Percentiles rank a stretch among this genome's conserved stretches.
These are phyloP conservation scores for Rosa multiflora DNA, from an alignment of 306 rosid genomes.

Conservation along the genomic window DNA sequence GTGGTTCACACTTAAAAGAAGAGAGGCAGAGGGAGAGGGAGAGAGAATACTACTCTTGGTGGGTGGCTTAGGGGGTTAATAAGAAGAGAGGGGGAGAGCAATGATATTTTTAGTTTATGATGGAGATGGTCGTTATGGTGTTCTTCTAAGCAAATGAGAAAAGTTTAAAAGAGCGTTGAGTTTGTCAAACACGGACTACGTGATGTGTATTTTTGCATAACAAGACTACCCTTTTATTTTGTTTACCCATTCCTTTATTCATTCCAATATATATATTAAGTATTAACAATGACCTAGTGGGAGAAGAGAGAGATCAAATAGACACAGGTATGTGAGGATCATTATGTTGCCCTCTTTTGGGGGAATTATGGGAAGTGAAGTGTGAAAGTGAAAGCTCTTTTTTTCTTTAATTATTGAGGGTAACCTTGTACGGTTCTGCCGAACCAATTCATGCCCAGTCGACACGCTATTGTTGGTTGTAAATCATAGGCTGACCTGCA, in stretches of 20 bases:
- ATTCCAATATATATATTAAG: background rate
- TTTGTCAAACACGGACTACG: conserved; percentile 45
- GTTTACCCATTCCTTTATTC: conserved; percentile 12
- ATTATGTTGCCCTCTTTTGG: conserved; percentile 13
- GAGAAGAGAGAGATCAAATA: conserved; percentile 10
- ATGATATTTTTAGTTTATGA: conserved; percentile 4
- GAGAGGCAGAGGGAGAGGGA: background rate
- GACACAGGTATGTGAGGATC: conserved; percentile 2
- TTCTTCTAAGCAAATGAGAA: conserved; percentile 12
- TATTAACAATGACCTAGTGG: background rate
- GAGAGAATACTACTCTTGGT: conserved; percentile 14
- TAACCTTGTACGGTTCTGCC: conserved; percentile 11
- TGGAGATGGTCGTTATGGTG: conserved; percentile 21
- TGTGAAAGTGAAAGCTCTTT: conserved; percentile 11
- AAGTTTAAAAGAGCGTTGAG: conserved; percentile 28
- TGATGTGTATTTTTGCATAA: conserved; percentile 20
- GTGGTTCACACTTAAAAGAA: no score
- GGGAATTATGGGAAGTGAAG: background rate
- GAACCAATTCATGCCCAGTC: conserved; percentile 29
- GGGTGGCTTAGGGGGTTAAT: background rate
- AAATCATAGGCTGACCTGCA: conserved; percentile 40
- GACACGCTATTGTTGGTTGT: conserved; percentile 20
- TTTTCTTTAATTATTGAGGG: conserved; percentile 9
- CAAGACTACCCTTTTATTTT: background rate
- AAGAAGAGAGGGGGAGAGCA: background rate